A percentile compares a stretch with the other conserved stretches of the same genome.
phyloP scores from a whole-genome alignment of 2,329 filamentous ascomycete species.

The Aspergillus transmontanensis region DNA sequence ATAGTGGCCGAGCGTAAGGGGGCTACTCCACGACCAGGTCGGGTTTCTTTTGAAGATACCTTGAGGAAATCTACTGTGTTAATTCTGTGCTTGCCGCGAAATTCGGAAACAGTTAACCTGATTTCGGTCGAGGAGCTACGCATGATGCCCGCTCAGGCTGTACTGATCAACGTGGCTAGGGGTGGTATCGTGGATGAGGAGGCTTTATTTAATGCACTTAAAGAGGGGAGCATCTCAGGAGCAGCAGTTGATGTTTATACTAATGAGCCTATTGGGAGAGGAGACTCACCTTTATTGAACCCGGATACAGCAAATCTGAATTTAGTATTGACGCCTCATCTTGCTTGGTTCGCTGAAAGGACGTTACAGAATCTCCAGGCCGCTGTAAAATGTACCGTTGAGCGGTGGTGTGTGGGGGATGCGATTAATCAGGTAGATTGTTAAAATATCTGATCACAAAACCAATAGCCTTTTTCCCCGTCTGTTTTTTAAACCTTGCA shows the following conservation, averaged over 20 bases:
- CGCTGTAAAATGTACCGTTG: background rate
- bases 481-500: background rate
- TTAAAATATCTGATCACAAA: background rate
- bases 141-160: constrained; percentile 41
- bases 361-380: constrained; percentile 50
- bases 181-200: constrained; percentile 55
- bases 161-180: constrained; percentile 53
- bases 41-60: constrained; percentile 32
- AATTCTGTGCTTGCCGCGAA: constrained; percentile 32
- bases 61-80: constrained; percentile 32
- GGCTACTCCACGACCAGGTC: constrained; percentile 20
- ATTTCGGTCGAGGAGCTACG: constrained; percentile 43
- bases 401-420: constrained; percentile 1
- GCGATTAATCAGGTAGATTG: background rate
- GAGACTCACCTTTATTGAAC: constrained; percentile 45
- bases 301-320: constrained; percentile 47
- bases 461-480: too few relatives aligned
- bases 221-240: constrained; percentile 46
- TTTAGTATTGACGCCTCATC: constrained; percentile 54
- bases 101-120: constrained; percentile 32
- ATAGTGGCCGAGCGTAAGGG: constrained; percentile 52
- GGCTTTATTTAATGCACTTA: constrained; percentile 49
- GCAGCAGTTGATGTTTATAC: constrained; percentile 51
- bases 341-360: constrained; percentile 55
- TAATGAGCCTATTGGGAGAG: constrained; percentile 48